These are phyloP conservation scores for Cavenderia fasciculata DNA, from an alignment of 78 protist genomes.

Conservation along the genomic window DNA sequence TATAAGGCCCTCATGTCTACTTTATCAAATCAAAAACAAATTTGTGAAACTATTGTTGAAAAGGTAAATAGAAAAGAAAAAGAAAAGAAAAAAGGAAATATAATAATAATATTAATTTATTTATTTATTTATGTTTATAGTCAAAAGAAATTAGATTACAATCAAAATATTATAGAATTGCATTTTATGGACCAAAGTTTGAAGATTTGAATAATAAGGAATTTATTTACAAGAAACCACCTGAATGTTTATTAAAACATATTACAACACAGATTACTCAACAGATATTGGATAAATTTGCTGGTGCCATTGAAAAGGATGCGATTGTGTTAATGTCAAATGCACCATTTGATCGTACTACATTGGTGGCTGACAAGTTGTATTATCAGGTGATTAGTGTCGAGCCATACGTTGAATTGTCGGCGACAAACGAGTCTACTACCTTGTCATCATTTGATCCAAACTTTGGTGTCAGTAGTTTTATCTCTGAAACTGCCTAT, in stretches of 20 bases:
- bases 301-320: background rate
- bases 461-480: slow-evolving; percentile 34
- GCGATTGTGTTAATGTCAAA: slow-evolving; percentile 3
- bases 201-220: slow-evolving; percentile 70
- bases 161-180: slow-evolving; percentile 73
- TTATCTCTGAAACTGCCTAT: slow-evolving; percentile 51
- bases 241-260: slow-evolving; percentile 1
- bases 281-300: slow-evolving; percentile 50
- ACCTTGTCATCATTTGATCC: slow-evolving; percentile 46
- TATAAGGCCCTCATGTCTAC: slow-evolving; percentile 11
- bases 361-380: slow-evolving; percentile 23
- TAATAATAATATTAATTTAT: too few species aligned
- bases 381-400: slow-evolving; percentile 72
- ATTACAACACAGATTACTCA: slow-evolving; percentile 44
- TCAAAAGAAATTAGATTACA: slow-evolving; percentile 47
- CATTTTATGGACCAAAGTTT: slow-evolving; percentile 51
- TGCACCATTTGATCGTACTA: slow-evolving; percentile 35
- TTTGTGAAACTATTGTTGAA: slow-evolving; percentile 34
- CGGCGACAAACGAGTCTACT: background rate
- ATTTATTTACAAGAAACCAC: slow-evolving; percentile 79
- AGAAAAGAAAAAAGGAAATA: slow-evolving; percentile 10
- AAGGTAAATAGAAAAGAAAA: too few species aligned
- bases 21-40: slow-evolving; percentile 4
- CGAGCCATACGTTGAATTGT: slow-evolving; percentile 27
- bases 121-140: background rate